Conservation (phyloP, 495 filamentous ascomycete species). For the Talaromyces stipitatus region DNA sequence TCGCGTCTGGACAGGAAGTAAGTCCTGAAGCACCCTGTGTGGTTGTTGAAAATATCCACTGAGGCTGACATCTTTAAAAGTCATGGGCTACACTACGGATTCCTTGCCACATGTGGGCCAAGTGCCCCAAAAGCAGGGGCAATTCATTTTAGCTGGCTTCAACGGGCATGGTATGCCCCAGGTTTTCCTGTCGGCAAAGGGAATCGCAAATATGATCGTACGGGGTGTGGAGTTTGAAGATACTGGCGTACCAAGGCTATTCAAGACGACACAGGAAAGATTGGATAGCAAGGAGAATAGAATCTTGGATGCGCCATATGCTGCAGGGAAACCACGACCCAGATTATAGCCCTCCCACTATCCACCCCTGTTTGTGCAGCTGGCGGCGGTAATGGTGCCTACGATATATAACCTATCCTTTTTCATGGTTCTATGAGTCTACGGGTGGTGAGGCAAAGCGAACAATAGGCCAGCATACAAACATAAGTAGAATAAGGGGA, state of each 20-base stretch:
- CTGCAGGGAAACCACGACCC: no score
- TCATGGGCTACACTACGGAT: slow-evolving; percentile 36
- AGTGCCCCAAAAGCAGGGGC: slow-evolving; percentile 32
- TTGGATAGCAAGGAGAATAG: no score
- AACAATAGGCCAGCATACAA: no score
- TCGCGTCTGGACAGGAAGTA: slow-evolving; percentile 47
- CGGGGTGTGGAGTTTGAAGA: slow-evolving; percentile 21
- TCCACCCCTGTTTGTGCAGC: no score
- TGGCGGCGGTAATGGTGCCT: no score
- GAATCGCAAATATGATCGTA: slow-evolving; percentile 34
- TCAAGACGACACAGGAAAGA: slow-evolving; percentile 21
- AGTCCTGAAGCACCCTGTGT: no score
- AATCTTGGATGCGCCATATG: no score
- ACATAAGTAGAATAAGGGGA: no score
- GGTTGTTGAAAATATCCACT: background rate
- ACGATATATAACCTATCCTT: no score
- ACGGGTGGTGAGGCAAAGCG: no score
- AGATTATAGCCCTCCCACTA: no score
- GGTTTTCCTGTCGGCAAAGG: slow-evolving; percentile 37
- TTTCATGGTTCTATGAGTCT: no score
- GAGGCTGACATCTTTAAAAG: slow-evolving; percentile 9
- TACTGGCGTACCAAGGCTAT: slow-evolving; percentile 13
- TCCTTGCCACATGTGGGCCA: slow-evolving; percentile 34
- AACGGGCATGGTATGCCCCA: slow-evolving; percentile 46
- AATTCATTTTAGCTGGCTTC: slow-evolving; percentile 40